phyloP scores from a whole-genome alignment of 192 early-diverging fungal species.

The Linderina pennispora region DNA sequence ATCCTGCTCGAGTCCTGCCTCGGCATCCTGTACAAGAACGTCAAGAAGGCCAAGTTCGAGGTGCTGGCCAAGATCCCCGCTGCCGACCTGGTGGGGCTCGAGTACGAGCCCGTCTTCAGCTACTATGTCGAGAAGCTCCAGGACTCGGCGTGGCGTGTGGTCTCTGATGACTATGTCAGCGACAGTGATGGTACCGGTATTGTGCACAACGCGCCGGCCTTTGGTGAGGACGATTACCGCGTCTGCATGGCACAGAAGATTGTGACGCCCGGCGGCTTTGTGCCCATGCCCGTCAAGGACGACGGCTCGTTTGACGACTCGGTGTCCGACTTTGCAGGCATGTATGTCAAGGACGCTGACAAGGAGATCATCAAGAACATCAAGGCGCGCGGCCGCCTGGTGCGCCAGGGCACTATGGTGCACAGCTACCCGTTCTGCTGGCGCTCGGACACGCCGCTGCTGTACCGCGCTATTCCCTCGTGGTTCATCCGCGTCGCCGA shows the following conservation, averaged over 20 bases:
- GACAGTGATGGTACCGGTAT: slow-evolving; percentile 94
- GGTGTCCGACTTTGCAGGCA: slow-evolving; percentile 71
- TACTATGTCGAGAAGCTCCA: slow-evolving; percentile 71
- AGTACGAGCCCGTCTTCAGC: slow-evolving; percentile 89
- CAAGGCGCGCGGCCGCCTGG: slow-evolving; percentile 74
- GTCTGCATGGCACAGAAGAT: slow-evolving; percentile 78
- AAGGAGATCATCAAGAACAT: slow-evolving; percentile 91
- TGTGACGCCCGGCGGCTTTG: slow-evolving; percentile 71
- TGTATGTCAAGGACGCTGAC: slow-evolving; percentile 96
- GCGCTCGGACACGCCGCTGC: slow-evolving; percentile 94
- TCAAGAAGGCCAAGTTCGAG: slow-evolving; percentile 91
- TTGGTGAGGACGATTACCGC: slow-evolving; percentile 99
- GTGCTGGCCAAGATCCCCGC: slow-evolving; percentile 76
- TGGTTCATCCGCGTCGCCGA: slow-evolving; percentile 95
- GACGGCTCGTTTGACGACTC: slow-evolving; percentile 72
- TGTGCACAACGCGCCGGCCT: slow-evolving; percentile 95
- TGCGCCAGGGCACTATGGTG: slow-evolving; percentile 82
- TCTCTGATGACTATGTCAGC: slow-evolving; percentile 89
- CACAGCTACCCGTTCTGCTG: slow-evolving; percentile 99
- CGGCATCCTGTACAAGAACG: slow-evolving; percentile 86
- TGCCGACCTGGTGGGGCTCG: slow-evolving; percentile 70
- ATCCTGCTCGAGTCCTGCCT: slow-evolving; percentile 84
- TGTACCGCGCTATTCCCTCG: slow-evolving; percentile 93
- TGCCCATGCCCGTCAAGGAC: slow-evolving; percentile 90
- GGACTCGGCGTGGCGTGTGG: slow-evolving; percentile 75